These are phyloP conservation scores for Rosa persica DNA, from an alignment of 306 rosid species.

Conservation along the genomic window DNA sequence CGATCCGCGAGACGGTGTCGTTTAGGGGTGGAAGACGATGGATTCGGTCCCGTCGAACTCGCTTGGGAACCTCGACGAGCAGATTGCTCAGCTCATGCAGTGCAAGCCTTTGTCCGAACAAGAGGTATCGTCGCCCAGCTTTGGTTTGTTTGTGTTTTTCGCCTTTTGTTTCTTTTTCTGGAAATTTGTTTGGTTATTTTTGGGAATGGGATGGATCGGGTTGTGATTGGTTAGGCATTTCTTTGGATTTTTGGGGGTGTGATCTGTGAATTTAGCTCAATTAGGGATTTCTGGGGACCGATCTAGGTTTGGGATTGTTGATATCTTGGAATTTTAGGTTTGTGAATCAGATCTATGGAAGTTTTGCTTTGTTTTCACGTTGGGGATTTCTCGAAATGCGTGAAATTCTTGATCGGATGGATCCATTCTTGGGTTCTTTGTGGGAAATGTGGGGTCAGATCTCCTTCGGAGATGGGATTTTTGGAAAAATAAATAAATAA, in stretches of 20 bases:
- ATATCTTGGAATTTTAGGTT: conserved; percentile 7
- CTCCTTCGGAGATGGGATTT: not conserved
- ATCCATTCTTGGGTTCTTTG: not conserved
- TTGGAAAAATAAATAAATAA: not conserved
- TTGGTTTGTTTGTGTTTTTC: not conserved
- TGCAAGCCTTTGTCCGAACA: conserved; percentile 98
- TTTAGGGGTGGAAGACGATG: conserved; percentile 38
- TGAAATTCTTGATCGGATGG: not conserved
- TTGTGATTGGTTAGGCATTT: conserved; percentile 19
- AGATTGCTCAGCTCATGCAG: conserved; percentile 98
- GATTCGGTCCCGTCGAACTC: conserved; percentile 84
- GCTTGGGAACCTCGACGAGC: conserved; percentile 81
- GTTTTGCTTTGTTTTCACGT: not conserved
- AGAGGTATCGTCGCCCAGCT: conserved; percentile 42
- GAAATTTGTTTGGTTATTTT: not conserved
- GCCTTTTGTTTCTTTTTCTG: not conserved
- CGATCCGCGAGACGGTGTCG: conserved; percentile 31
- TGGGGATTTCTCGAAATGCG: not conserved
- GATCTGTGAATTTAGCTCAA: conserved; percentile 32
- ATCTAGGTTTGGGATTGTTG: conserved; percentile 26
- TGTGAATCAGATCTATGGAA: conserved; percentile 21
- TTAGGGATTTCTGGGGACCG: conserved; percentile 22
- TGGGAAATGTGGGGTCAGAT: not conserved
- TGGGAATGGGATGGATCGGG: conserved; percentile 37
- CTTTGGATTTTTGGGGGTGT: not conserved